Percentiles rank a stretch among this genome's conserved stretches.
phyloP scores from a whole-genome alignment of 495 filamentous ascomycete species.

The Penicillium bovifimosum region DNA sequence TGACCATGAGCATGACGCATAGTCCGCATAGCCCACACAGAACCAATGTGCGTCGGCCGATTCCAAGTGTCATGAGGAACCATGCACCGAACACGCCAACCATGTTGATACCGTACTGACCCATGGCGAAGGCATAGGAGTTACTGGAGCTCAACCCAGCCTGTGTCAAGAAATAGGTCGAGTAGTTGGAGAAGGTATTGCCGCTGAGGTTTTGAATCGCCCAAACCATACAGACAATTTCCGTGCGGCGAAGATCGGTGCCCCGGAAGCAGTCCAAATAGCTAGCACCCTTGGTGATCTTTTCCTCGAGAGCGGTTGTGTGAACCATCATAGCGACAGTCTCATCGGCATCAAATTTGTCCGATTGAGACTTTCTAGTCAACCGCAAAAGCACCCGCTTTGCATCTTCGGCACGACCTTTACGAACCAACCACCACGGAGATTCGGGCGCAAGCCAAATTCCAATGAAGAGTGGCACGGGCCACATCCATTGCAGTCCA shows the following conservation, averaged over 20 bases:
- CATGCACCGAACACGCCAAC: slow-evolving; percentile 67
- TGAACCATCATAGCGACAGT: slow-evolving; percentile 83
- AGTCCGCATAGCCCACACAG: slow-evolving; percentile 63
- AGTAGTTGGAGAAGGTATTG: slow-evolving; percentile 76
- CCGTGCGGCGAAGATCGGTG: slow-evolving; percentile 66
- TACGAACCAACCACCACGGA: slow-evolving; percentile 79
- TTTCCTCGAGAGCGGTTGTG: slow-evolving; percentile 67
- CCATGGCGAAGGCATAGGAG: slow-evolving; percentile 66
- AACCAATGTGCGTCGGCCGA: slow-evolving; percentile 68
- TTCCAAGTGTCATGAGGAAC: slow-evolving; percentile 62
- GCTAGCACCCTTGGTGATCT: slow-evolving; percentile 61
- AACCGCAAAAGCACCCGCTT: slow-evolving; percentile 63
- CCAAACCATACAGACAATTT: slow-evolving; percentile 77
- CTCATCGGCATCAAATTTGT: slow-evolving; percentile 66
- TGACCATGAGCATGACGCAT: slow-evolving; percentile 59
- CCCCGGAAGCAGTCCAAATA: slow-evolving; percentile 74
- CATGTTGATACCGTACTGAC: slow-evolving; percentile 72
- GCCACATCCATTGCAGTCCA: slow-evolving; percentile 83
- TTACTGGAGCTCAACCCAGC: slow-evolving; percentile 56
- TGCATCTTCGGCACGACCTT: slow-evolving; percentile 60
- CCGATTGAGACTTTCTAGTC: slow-evolving; percentile 50
- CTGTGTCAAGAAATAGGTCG: slow-evolving; percentile 71
- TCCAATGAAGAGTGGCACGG: slow-evolving; percentile 64
- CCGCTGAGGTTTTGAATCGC: slow-evolving; percentile 77
- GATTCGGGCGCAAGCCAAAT: slow-evolving; percentile 69